phyloP scores from a whole-genome alignment of 148 eudicot genomes.

The Bassia scoparia region DNA sequence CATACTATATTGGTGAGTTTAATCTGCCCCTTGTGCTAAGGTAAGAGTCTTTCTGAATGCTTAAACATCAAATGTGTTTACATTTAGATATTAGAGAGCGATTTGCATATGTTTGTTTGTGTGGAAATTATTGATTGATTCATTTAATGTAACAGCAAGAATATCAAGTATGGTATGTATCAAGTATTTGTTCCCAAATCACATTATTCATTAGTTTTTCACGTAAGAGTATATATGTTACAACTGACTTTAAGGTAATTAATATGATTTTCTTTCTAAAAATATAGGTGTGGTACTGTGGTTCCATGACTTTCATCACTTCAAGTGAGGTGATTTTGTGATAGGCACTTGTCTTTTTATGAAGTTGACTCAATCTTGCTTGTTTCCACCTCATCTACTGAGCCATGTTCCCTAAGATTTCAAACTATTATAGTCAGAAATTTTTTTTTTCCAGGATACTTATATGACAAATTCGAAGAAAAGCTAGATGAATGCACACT shows the following conservation, averaged over 20 bases:
- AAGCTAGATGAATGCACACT: constrained; percentile 59
- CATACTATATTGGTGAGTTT: constrained; percentile 81
- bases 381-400: not conserved
- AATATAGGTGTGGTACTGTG: too few species aligned
- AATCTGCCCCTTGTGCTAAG: not conserved
- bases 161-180: not conserved
- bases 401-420: not conserved
- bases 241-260: not conserved
- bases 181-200: not conserved
- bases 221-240: not conserved
- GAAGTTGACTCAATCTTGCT: constrained; percentile 10
- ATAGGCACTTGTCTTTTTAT: not conserved
- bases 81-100: constrained; percentile 4
- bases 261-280: too few species aligned
- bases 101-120: not conserved
- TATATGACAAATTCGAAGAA: constrained; percentile 80
- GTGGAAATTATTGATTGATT: not conserved
- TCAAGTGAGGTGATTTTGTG: constrained; percentile 6
- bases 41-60: constrained; percentile 4
- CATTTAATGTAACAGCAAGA: not conserved
- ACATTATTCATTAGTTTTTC: not conserved
- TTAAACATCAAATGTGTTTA: not conserved
- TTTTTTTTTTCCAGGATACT: constrained; percentile 53
- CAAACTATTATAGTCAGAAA: not conserved
- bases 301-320: too few species aligned